phyloP scores from a whole-genome alignment of 1,284 basidiomycete genomes.

The Ceratobasidium sp. region DNA sequence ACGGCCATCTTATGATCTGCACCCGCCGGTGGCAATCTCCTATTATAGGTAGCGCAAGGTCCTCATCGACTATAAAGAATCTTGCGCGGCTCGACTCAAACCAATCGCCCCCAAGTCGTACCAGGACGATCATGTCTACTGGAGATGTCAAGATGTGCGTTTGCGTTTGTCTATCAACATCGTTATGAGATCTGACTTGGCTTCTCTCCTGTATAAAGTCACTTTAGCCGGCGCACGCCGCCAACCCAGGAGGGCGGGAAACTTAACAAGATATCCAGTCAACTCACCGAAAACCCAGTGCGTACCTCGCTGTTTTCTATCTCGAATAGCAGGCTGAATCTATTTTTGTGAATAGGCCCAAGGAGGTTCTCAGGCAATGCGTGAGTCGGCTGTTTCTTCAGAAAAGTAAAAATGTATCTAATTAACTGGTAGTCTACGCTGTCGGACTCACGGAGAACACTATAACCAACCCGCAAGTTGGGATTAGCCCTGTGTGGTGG shows the following conservation, averaged over 20 bases:
- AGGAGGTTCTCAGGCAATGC: conserved; percentile 85
- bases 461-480: conserved; percentile 86
- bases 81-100: not conserved
- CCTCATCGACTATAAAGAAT: not conserved
- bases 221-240: conserved; percentile 39
- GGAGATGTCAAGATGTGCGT: conserved; percentile 46
- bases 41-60: not conserved
- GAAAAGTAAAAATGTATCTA: not conserved
- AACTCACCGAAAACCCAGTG: conserved; percentile 79
- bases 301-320: conserved; percentile 19
- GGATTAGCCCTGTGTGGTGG: conserved; percentile 89
- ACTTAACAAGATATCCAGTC: conserved; percentile 77
- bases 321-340: not conserved
- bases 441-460: conserved; percentile 81
- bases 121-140: conserved; percentile 33
- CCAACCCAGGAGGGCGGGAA: conserved; percentile 52
- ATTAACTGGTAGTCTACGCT: conserved; percentile 71
- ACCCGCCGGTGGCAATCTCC: conserved; percentile 23
- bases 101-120: not conserved
- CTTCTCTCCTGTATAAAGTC: conserved; percentile 4
- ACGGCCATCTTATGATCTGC: conserved; percentile 20
- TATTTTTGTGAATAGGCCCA: conserved; percentile 62
- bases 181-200: not conserved
- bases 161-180: not conserved
- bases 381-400: conserved; percentile 61